These are phyloP conservation scores for Arthrocladium fulminans DNA, from an alignment of 2,329 filamentous ascomycete genomes.

Conservation along the genomic window DNA sequence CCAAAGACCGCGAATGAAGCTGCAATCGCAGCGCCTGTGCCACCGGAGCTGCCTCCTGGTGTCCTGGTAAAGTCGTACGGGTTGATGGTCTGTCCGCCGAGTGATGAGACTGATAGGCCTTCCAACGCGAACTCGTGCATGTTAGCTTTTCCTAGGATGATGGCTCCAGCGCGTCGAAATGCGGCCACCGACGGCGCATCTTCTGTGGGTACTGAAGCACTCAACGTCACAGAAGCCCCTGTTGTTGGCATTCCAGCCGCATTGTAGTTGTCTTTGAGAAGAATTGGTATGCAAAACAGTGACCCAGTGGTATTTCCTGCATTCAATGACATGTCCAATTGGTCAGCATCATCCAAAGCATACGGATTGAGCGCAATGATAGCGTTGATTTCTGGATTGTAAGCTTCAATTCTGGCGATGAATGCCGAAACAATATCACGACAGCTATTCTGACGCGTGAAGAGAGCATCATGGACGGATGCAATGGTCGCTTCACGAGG, in stretches of 20 bases:
- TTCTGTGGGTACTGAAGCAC: conserved; percentile 35
- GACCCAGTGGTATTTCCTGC: conserved; percentile 42
- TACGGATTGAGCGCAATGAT: conserved; percentile 46
- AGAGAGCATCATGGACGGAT: conserved; percentile 48
- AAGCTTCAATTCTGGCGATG: conserved; percentile 47
- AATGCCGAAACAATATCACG: conserved; percentile 47
- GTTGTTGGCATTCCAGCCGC: conserved; percentile 50
- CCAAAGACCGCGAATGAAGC: conserved; percentile 50
- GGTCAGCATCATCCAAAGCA: conserved; percentile 41
- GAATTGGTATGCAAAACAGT: conserved; percentile 53
- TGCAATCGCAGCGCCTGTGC: conserved; percentile 53
- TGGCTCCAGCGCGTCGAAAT: conserved; percentile 43
- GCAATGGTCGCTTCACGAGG: conserved; percentile 51
- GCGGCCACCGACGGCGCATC: conserved; percentile 46
- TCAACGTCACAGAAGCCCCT: conserved; percentile 45
- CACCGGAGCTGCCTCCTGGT: conserved; percentile 56
- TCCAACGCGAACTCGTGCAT: conserved; percentile 57
- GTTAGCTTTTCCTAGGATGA: conserved; percentile 54
- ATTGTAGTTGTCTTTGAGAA: conserved; percentile 59
- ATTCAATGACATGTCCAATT: conserved; percentile 36
- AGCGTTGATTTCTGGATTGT: conserved; percentile 51
- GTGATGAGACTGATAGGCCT: conserved; percentile 52
- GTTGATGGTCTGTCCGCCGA: conserved; percentile 57
- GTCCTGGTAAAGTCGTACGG: conserved; percentile 59
- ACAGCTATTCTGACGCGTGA: conserved; percentile 46